A percentile compares a stretch with the other conserved stretches of the same genome.
Evolutionary conservation across 768 basidiomycete species (phyloP).

Genomic region (Amanita fuliginea): DNA sequence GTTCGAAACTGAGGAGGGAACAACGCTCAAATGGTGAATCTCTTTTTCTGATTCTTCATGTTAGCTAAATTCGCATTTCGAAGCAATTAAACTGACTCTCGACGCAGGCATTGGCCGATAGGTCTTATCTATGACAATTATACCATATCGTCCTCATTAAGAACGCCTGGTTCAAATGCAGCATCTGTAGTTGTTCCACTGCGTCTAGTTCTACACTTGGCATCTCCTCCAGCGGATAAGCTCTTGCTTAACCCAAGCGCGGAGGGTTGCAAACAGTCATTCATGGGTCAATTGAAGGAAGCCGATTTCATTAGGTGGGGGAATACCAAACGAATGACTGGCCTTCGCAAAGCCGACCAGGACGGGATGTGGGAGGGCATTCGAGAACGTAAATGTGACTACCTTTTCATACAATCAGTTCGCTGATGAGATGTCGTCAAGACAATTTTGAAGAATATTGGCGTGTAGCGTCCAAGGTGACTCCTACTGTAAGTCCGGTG

Average conservation of each 20-base stretch:
- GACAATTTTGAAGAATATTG: slow-evolving; percentile 96
- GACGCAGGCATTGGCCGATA: slow-evolving; percentile 93
- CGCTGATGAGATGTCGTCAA: slow-evolving; percentile 19
- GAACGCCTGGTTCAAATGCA: slow-evolving; percentile 32
- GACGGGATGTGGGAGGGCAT: slow-evolving; percentile 98
- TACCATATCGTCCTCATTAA: slow-evolving; percentile 49
- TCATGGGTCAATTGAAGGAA: slow-evolving; percentile 94
- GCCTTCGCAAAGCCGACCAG: slow-evolving; percentile 82
- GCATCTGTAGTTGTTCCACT: slow-evolving; percentile 41
- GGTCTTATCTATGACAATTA: slow-evolving; percentile 90
- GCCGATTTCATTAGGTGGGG: slow-evolving; percentile 97
- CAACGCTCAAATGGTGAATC: slow-evolving; percentile 76
- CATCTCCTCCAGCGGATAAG: slow-evolving; percentile 79
- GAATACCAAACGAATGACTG: slow-evolving; percentile 88
- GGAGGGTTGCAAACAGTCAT: slow-evolving; percentile 87
- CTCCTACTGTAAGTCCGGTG: slow-evolving; percentile 63
- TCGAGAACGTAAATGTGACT: slow-evolving; percentile 64
- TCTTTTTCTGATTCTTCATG: background rate
- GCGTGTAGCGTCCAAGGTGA: slow-evolving; percentile 87
- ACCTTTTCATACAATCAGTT: slow-evolving; percentile 5
- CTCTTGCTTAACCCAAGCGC: slow-evolving; percentile 69
- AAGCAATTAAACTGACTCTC: slow-evolving; percentile 5
- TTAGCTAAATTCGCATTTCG: background rate
- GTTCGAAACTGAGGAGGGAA: slow-evolving; percentile 88
- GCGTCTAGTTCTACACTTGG: slow-evolving; percentile 78